Evolutionary conservation across 257 asterid species (phyloP), one percentile per base, ranked within the genome.

Genomic region (Voacanga thouarsii): DNA sequence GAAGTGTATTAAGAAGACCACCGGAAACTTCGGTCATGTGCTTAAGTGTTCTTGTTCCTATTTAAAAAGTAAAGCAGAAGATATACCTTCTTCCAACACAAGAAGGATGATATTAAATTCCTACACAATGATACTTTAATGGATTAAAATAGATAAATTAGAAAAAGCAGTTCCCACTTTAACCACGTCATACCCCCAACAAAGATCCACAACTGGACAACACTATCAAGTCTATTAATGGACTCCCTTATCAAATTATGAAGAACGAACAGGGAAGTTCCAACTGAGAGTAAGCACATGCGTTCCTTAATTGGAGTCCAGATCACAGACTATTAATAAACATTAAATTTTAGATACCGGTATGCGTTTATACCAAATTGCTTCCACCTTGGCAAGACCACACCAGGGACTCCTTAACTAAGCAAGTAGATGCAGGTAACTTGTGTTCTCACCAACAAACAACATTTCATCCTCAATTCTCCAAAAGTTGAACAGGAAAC

Each of bases 51-150:
- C 72, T 24, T 71, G 68, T 2, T 45, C 23, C 56, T 63, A 63
- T 79, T 68, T 60, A 50, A 63, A 57, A 55, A 39, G 14, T 18
- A 75, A 74, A 67, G 76, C 60, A 68, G 71, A 75, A 67, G 75
- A 51, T 64, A 16, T 37, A 53, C 53, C 65, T 74, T 68, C 73
- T 68, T 76, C n/a, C 64, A 74, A 7, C 47, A 74, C n/a, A 8
- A 30, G 74, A 45, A 10, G 39, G 49, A 28, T 63, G 70, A 65
- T 67, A 39, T 39, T 28, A 67, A 39, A 68, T 68, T 41, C n/a
- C 47, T 8, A 41, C 9, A 0, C 30, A 0, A 24, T 30, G 74
- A 39, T 75, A 67, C 33, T 23, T 68, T 66, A 43, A 23, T 12
- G 75, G n/a, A 45, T 12, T 44, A 1, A 11, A 45, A 47, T 21